Evolutionary conservation across 495 filamentous ascomycete species (phyloP).

Genomic region (Aspergillus cristatus): DNA sequence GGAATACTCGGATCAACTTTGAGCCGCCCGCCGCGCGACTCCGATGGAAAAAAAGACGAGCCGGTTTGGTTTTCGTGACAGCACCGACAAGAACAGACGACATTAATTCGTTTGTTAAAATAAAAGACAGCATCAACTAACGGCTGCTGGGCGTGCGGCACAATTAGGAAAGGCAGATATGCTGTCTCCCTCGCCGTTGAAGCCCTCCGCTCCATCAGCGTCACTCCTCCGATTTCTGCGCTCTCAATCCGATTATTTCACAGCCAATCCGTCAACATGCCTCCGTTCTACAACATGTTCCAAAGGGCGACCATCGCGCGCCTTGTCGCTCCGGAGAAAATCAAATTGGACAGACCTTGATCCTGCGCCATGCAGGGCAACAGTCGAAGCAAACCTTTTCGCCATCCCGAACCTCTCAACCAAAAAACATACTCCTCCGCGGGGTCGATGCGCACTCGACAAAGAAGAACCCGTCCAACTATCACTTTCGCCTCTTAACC

Average conservation of each 20-base stretch:
- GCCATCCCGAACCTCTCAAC: slow-evolving; percentile 2
- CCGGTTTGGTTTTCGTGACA: too few relatives aligned
- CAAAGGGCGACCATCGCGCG: slow-evolving; percentile 1
- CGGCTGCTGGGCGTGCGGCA: neutral
- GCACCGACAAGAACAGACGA: too few relatives aligned
- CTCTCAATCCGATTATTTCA: slow-evolving; percentile 51
- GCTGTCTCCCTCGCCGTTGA: slow-evolving; percentile 28
- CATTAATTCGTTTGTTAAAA: too few relatives aligned
- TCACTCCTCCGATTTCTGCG: slow-evolving; percentile 53
- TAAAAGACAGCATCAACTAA: neutral
- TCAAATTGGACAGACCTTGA: slow-evolving; percentile 18
- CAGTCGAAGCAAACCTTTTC: slow-evolving; percentile 6
- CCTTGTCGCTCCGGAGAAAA: slow-evolving; percentile 8
- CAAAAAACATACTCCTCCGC: neutral
- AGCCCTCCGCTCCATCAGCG: slow-evolving; percentile 44
- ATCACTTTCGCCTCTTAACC: neutral
- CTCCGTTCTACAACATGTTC: slow-evolving; percentile 7
- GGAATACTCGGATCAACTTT: slow-evolving; percentile 14
- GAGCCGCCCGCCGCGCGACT: slow-evolving; percentile 5
- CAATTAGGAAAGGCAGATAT: slow-evolving; percentile 19
- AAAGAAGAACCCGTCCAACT: neutral
- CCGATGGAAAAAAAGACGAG: slow-evolving; percentile 19
- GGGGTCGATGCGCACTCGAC: neutral
- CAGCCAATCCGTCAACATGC: slow-evolving; percentile 28
- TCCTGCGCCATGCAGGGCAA: slow-evolving; percentile 6